phyloP scores from a whole-genome alignment of 345 rosid species.

The Acer saccharum region DNA sequence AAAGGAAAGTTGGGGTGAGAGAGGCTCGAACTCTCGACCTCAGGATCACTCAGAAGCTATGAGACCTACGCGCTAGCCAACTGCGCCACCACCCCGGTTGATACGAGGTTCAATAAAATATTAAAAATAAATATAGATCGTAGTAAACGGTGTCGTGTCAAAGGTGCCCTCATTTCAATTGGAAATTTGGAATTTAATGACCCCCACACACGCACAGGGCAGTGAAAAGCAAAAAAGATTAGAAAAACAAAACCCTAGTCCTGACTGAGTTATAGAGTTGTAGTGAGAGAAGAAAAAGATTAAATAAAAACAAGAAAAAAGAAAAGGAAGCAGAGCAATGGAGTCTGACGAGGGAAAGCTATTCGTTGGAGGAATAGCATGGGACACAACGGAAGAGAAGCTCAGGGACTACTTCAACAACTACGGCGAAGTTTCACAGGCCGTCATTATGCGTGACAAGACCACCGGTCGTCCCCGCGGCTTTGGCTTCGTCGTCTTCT shows the following conservation, averaged over 20 bases:
- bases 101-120: background rate
- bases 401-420: constrained; percentile 47
- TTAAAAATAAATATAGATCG: background rate
- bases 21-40: constrained; percentile 96
- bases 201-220: no score
- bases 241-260: background rate
- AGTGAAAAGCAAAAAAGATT: background rate
- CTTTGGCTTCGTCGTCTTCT: constrained; percentile 59
- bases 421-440: constrained; percentile 53
- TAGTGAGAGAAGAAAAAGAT: constrained; percentile 12
- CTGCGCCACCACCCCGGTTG: constrained; percentile 85
- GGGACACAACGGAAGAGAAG: constrained; percentile 64
- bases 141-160: background rate
- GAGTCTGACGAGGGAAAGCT: constrained; percentile 71
- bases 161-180: background rate
- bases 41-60: constrained; percentile 85
- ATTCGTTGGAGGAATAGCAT: constrained; percentile 64
- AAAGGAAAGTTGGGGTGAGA: constrained; percentile 60
- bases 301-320: background rate
- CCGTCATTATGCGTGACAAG: constrained; percentile 57
- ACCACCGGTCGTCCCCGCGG: constrained; percentile 62
- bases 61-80: constrained; percentile 99
- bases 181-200: background rate
- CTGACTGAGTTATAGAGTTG: background rate
- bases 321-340: constrained; percentile 24